Conservation (phyloP, 805 yeast species). For the Isabelozyma pseudorhagii region DNA sequence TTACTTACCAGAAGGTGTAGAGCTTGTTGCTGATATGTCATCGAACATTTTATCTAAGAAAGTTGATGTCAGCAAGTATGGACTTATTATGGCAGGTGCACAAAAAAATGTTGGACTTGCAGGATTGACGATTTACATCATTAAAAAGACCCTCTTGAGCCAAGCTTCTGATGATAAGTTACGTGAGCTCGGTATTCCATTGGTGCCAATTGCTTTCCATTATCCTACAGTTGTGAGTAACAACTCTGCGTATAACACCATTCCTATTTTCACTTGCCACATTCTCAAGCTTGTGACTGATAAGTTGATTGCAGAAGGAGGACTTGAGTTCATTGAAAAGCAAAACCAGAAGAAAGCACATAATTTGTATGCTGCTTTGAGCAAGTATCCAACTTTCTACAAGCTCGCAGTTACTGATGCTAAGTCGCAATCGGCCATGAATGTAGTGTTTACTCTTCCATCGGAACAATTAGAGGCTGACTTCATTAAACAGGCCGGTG, state of each 20-base stretch:
- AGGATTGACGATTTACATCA: constrained; percentile 88
- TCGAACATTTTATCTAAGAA: constrained; percentile 83
- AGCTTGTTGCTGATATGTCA: constrained; percentile 91
- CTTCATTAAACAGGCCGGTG: constrained; percentile 69
- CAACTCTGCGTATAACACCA: constrained; percentile 92
- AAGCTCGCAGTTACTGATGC: constrained; percentile 60
- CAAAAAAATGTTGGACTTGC: constrained; percentile 98
- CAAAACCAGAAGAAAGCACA: constrained; percentile 61
- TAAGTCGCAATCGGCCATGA: constrained; percentile 78
- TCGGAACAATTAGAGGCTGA: constrained; percentile 61
- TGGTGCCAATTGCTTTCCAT: constrained; percentile 86
- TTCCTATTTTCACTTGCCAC: constrained; percentile 90
- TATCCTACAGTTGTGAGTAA: constrained; percentile 82
- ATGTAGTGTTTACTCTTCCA: constrained; percentile 80
- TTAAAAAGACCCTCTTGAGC: constrained; percentile 74
- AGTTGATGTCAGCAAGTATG: constrained; percentile 80
- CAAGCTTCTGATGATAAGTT: constrained; percentile 64
- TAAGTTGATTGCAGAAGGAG: constrained; percentile 64
- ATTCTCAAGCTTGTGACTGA: constrained; percentile 77
- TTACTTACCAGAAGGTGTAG: constrained; percentile 62
- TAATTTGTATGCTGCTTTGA: constrained; percentile 62
- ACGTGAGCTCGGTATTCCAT: constrained; percentile 58
- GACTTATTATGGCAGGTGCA: constrained; percentile 94
- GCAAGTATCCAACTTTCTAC: constrained; percentile 61
- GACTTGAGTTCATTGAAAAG: constrained; percentile 58